A percentile compares a stretch with the other conserved stretches of the same genome.
These are phyloP conservation scores for Parasarocladium wereldwijsianum DNA, from an alignment of 2,329 filamentous ascomycete genomes.

Conservation along the genomic window DNA sequence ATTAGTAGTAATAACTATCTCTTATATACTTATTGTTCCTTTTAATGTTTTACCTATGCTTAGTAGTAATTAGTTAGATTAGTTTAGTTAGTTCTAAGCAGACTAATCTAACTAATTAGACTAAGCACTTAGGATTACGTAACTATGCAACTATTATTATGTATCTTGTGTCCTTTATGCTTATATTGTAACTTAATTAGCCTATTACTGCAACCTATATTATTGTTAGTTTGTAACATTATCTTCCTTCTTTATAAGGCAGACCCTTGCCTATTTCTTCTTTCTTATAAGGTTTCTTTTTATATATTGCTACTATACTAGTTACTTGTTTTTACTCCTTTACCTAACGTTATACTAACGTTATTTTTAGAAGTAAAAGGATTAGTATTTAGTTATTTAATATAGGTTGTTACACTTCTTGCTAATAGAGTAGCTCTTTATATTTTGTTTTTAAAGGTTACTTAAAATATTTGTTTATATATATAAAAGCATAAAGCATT, in stretches of 20 bases:
- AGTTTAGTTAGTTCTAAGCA: too few species aligned
- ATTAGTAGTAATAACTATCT: too few species aligned
- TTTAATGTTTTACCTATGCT: neutral
- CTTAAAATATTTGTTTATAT: slow-evolving; percentile 3
- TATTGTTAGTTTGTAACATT: neutral
- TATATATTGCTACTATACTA: neutral
- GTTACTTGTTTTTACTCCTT: neutral
- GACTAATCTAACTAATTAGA: too few species aligned
- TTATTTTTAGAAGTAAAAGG: neutral
- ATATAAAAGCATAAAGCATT: slow-evolving; percentile 2
- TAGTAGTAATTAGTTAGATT: neutral
- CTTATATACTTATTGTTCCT: too few species aligned
- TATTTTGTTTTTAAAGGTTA: neutral
- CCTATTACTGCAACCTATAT: neutral
- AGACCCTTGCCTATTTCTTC: neutral
- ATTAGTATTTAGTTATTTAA: neutral
- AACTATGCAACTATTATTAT: neutral
- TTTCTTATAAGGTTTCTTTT: slow-evolving; percentile 1
- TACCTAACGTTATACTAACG: neutral
- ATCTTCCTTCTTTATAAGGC: too few species aligned
- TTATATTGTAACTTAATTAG: neutral
- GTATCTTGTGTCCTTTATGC: neutral
- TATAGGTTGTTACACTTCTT: neutral
- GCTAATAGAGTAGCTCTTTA: neutral
- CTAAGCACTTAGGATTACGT: neutral